Evolutionary conservation across 2,329 filamentous ascomycete species (phyloP).

Genomic region (Trichophaea hybrida): DNA sequence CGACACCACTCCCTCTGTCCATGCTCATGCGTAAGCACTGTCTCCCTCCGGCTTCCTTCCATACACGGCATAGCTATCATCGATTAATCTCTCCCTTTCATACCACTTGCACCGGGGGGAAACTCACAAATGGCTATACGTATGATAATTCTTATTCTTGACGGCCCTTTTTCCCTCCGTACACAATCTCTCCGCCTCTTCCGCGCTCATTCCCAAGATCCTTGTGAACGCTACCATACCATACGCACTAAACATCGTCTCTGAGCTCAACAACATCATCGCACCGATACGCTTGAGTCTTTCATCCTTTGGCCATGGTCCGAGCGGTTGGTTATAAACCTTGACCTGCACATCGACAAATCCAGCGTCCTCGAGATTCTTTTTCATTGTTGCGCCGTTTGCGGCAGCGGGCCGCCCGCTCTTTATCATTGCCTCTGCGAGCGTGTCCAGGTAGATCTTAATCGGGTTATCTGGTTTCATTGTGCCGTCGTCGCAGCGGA

Average conservation of each 20-base stretch:
- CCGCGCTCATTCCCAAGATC: background rate
- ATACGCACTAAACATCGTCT: constrained; percentile 4
- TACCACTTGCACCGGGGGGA: background rate
- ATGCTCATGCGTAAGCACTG: too few relatives aligned
- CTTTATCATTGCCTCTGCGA: background rate
- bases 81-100: background rate
- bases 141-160: background rate
- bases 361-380: constrained; percentile 25
- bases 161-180: background rate
- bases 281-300: constrained; percentile 27
- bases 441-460: background rate
- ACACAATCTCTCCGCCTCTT: background rate
- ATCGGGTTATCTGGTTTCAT: background rate
- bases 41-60: background rate
- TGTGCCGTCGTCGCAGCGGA: constrained; percentile 1
- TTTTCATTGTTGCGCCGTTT: background rate
- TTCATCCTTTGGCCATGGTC: constrained; percentile 27
- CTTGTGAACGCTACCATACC: background rate
- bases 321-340: constrained; percentile 27
- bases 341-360: constrained; percentile 28
- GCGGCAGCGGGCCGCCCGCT: background rate
- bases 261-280: background rate
- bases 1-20: too few relatives aligned
- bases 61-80: background rate
- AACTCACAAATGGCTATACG: background rate